phyloP scores from a whole-genome alignment of 805 yeast genomes.

The Tetrapisispora phaffii region DNA sequence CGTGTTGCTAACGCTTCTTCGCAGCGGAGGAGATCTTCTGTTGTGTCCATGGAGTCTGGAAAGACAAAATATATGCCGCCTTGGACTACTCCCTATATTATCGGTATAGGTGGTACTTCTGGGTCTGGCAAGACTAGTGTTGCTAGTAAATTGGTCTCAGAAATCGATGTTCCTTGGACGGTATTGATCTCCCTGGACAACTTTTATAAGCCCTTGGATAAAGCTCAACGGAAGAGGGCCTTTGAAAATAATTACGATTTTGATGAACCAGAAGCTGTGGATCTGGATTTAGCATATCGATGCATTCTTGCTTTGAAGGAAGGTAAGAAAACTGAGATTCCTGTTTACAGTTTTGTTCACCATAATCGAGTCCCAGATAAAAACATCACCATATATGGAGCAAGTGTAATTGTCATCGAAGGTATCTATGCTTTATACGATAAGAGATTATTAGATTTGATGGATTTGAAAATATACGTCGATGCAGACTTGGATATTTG shows the following conservation, averaged over 20 bases:
- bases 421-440: slow-evolving; percentile 81
- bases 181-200: slow-evolving; percentile 83
- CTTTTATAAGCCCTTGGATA: slow-evolving; percentile 68
- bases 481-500: slow-evolving; percentile 93
- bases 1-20: neutral
- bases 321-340: slow-evolving; percentile 59
- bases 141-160: slow-evolving; percentile 69
- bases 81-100: slow-evolving; percentile 80
- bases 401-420: slow-evolving; percentile 85
- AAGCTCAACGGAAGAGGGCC: slow-evolving; percentile 54
- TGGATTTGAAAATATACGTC: slow-evolving; percentile 83
- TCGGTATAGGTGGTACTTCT: slow-evolving; percentile 78
- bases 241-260: slow-evolving; percentile 69
- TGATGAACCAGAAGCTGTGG: slow-evolving; percentile 79
- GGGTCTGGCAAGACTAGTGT: slow-evolving; percentile 95
- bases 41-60: slow-evolving; percentile 6
- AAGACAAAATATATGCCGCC: slow-evolving; percentile 52
- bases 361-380: slow-evolving; percentile 57
- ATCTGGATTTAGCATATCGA: slow-evolving; percentile 58
- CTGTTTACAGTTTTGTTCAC: slow-evolving; percentile 56
- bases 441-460: slow-evolving; percentile 53
- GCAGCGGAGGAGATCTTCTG: slow-evolving; percentile 8
- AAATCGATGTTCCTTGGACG: slow-evolving; percentile 87
- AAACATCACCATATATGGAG: slow-evolving; percentile 76
- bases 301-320: slow-evolving; percentile 57